A percentile compares a stretch with the other conserved stretches of the same genome.
Evolutionary conservation across 441 rosid species (phyloP).

Genomic region (Populus hybrid): DNA sequence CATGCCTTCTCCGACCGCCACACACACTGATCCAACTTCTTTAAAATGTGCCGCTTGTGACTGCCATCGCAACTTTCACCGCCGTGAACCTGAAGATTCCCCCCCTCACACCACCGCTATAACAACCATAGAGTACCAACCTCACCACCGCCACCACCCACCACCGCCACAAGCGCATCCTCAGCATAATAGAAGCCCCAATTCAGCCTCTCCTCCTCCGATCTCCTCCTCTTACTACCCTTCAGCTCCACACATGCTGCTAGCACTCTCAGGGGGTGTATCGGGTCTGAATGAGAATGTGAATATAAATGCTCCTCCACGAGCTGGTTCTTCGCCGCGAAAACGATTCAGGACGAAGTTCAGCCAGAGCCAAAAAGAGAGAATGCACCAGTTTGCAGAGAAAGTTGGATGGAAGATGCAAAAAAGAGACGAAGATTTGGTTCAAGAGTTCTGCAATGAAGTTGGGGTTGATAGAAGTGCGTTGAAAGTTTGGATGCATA

Average conservation of each 20-base stretch:
- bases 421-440: slow-evolving; percentile 61
- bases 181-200: slow-evolving; percentile 61
- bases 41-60: slow-evolving; percentile 91
- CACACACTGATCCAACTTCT: slow-evolving; percentile 67
- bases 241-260: slow-evolving; percentile 72
- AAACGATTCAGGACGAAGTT: slow-evolving; percentile 71
- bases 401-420: slow-evolving; percentile 86
- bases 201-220: slow-evolving; percentile 90
- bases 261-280: slow-evolving; percentile 67
- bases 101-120: slow-evolving; percentile 33
- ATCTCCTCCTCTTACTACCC: slow-evolving; percentile 84
- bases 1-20: slow-evolving; percentile 78
- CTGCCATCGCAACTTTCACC: slow-evolving; percentile 97
- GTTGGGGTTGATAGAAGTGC: slow-evolving; percentile 67
- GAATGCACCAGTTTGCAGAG: slow-evolving; percentile 74
- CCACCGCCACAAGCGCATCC: slow-evolving; percentile 17
- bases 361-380: slow-evolving; percentile 72
- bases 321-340: slow-evolving; percentile 25
- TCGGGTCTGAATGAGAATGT: slow-evolving; percentile 18
- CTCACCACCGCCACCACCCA: slow-evolving; percentile 59
- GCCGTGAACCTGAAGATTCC: slow-evolving; percentile 69
- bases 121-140: slow-evolving; percentile 51
- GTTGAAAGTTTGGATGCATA: slow-evolving; percentile 96
- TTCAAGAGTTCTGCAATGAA: slow-evolving; percentile 59
- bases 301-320: neutral